Percentiles rank a stretch among this genome's conserved stretches.
Evolutionary conservation across 2,329 filamentous ascomycete genomes (phyloP).

Genomic region (Beauveria asiatica): DNA sequence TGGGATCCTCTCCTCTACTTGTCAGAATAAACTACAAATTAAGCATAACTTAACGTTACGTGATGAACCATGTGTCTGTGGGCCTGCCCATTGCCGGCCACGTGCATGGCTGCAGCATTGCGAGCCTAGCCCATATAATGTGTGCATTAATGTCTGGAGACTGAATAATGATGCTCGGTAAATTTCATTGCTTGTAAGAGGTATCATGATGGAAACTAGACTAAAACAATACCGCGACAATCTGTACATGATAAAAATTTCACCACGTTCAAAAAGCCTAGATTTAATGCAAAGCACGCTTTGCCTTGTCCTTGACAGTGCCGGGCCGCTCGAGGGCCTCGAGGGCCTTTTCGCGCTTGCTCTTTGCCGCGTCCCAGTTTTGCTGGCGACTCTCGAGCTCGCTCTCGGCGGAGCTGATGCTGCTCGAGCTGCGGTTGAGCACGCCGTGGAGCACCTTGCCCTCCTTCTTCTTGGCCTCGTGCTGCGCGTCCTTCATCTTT

Average conservation of each 20-base stretch:
- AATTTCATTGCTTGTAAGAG: slow-evolving; percentile 3
- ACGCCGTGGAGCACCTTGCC: slow-evolving; percentile 45
- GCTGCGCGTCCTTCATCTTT: slow-evolving; percentile 68
- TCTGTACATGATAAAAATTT: no score
- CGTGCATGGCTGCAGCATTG: neutral
- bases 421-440: slow-evolving; percentile 46
- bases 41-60: neutral
- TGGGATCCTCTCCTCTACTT: neutral
- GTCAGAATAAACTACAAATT: neutral
- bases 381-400: slow-evolving; percentile 38
- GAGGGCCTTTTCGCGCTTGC: slow-evolving; percentile 43
- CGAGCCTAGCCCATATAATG: no score
- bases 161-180: neutral
- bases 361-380: slow-evolving; percentile 32
- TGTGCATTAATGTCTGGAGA: no score
- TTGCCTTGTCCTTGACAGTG: slow-evolving; percentile 29
- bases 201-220: slow-evolving; percentile 3
- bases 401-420: slow-evolving; percentile 45
- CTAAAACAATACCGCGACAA: neutral
- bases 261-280: neutral
- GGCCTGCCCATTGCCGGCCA: neutral
- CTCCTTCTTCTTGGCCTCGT: slow-evolving; percentile 61
- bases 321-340: slow-evolving; percentile 43
- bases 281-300: slow-evolving; percentile 8
- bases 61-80: neutral